Evolutionary conservation across 2,329 filamentous ascomycete species (phyloP).

Genomic region (Ceratocystis harringtonii): DNA sequence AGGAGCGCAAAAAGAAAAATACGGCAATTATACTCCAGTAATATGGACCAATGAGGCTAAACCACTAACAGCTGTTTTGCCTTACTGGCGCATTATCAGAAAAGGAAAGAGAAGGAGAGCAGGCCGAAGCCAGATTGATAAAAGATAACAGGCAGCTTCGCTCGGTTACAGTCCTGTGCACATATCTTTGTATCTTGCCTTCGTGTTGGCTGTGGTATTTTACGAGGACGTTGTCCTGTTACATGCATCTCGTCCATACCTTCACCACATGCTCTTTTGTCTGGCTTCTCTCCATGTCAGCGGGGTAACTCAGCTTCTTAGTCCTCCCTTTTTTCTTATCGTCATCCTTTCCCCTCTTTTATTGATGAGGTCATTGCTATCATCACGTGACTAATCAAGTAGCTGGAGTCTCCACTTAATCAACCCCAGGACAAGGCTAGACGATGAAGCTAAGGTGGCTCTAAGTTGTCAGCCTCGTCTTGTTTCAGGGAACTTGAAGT

Average conservation of each 20-base stretch:
- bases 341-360: neutral
- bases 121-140: no score
- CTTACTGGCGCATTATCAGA: neutral
- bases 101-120: no score
- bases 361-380: neutral
- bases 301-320: neutral
- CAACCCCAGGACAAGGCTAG: conserved; percentile 1
- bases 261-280: neutral
- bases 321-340: neutral
- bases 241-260: no score
- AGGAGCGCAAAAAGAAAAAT: neutral
- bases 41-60: neutral
- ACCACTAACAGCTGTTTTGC: conserved; percentile 5
- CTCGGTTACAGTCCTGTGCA: no score
- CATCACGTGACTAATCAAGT: neutral
- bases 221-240: no score
- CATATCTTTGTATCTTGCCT: no score
- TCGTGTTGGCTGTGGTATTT: no score
- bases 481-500: neutral
- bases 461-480: conserved; percentile 3
- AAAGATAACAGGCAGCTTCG: no score
- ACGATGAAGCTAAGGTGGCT: conserved; percentile 8
- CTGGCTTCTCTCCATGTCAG: neutral
- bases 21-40: neutral
- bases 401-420: neutral